phyloP scores from a whole-genome alignment of 257 asterid genomes.

The Nicotiana otophora region DNA sequence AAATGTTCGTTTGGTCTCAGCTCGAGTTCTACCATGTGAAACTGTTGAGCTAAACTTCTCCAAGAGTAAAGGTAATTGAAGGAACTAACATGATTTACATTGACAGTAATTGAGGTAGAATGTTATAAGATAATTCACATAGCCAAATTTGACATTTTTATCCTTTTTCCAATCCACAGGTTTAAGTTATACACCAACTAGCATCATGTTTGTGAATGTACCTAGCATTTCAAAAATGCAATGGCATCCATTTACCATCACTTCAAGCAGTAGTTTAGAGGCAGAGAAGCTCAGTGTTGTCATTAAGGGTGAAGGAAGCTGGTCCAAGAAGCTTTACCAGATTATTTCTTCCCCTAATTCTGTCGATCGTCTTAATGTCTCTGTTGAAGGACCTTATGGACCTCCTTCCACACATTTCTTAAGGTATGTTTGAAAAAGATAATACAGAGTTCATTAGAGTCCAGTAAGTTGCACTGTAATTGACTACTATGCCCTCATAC shows the following conservation, averaged over 20 bases:
- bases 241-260: slow-evolving; percentile 89
- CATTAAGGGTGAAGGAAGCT: slow-evolving; percentile 69
- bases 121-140: background rate
- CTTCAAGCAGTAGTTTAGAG: slow-evolving; percentile 67
- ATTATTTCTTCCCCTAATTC: slow-evolving; percentile 54
- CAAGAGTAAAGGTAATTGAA: slow-evolving; percentile 41
- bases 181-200: slow-evolving; percentile 59
- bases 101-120: background rate
- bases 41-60: slow-evolving; percentile 72
- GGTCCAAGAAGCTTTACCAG: slow-evolving; percentile 68
- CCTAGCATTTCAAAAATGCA: slow-evolving; percentile 76
- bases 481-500: background rate
- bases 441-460: background rate
- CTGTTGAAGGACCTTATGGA: slow-evolving; percentile 90
- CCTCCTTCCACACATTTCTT: slow-evolving; percentile 61
- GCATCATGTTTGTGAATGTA: slow-evolving; percentile 67
- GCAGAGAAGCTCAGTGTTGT: slow-evolving; percentile 57
- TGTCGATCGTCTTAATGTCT: slow-evolving; percentile 44
- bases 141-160: too few species aligned
- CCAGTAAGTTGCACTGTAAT: background rate
- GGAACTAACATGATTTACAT: too few species aligned
- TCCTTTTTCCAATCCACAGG: slow-evolving; percentile 12
- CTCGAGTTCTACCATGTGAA: slow-evolving; percentile 54
- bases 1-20: slow-evolving; percentile 50
- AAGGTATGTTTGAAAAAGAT: slow-evolving; percentile 28